Conservation (phyloP, 139 green algal genomes). For the Desmodesmus armatus region DNA sequence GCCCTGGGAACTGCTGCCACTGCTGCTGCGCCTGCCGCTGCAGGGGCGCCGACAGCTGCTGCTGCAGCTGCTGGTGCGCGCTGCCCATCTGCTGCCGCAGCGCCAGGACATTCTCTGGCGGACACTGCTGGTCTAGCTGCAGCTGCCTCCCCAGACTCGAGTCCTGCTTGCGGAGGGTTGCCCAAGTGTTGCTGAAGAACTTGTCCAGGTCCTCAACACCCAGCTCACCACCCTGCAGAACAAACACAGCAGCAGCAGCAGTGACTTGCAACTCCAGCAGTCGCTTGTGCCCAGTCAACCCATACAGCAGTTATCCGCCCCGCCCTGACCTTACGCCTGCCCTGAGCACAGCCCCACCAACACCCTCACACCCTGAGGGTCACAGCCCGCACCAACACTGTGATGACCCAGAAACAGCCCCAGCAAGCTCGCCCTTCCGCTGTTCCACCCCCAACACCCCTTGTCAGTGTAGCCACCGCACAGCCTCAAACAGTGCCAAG, state of each 20-base stretch:
- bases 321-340: too few species aligned
- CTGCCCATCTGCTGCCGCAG: not conserved
- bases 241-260: not conserved
- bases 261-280: not conserved
- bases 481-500: not conserved
- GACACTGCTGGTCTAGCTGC: not conserved
- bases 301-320: not conserved
- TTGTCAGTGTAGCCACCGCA: not conserved
- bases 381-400: too few species aligned
- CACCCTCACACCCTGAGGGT: too few species aligned
- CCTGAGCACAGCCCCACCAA: too few species aligned
- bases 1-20: not conserved
- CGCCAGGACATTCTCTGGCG: not conserved
- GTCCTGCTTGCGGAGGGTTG: conserved; percentile 57
- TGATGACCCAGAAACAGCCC: not conserved
- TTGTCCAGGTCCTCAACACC: conserved; percentile 61
- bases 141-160: not conserved
- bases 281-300: not conserved
- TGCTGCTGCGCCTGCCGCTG: conserved; percentile 10
- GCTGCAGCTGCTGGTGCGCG: conserved; percentile 48
- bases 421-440: too few species aligned
- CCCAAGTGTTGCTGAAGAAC: conserved; percentile 80
- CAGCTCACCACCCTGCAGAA: conserved; percentile 53
- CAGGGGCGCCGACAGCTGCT: conserved; percentile 2
- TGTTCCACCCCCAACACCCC: not conserved